Evolutionary conservation across 345 rosid genomes (phyloP).

Genomic region (Murraya paniculata): DNA sequence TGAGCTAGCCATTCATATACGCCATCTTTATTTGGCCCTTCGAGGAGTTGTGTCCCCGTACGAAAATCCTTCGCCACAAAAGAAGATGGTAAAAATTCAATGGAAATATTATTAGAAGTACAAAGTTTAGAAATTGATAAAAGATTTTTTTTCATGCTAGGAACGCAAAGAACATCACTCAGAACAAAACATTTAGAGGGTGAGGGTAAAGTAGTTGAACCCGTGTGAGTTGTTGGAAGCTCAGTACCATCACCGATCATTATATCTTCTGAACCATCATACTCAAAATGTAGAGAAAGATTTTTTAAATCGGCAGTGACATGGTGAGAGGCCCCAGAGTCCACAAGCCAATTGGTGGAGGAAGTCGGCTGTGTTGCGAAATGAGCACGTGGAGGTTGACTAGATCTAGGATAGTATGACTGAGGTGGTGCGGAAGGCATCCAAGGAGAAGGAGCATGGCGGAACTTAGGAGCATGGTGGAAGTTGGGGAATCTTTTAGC

Average conservation of each 20-base stretch:
- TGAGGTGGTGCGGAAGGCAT: too few relatives aligned
- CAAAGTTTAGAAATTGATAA: background rate
- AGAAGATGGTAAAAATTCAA: background rate
- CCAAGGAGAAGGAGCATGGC: too few relatives aligned
- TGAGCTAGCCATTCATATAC: background rate
- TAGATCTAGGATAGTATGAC: too few relatives aligned
- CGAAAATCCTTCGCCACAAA: background rate
- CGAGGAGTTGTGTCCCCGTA: background rate
- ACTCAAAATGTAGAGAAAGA: background rate
- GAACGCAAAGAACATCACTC: background rate
- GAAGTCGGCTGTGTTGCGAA: background rate
- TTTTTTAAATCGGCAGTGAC: background rate
- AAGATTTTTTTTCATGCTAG: background rate
- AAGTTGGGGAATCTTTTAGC: too few relatives aligned
- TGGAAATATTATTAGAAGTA: background rate
- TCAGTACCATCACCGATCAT: background rate
- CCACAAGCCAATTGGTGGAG: background rate
- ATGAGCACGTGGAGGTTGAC: background rate
- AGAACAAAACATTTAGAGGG: background rate
- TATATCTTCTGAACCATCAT: background rate
- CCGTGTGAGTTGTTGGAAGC: background rate
- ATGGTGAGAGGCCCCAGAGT: background rate
- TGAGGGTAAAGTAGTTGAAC: background rate
- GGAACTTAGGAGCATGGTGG: too few relatives aligned
- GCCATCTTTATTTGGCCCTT: background rate